Base-by-base conservation (phyloP, 352 stramenopile genomes). In the Thalassiosira ordinaria region DNA sequence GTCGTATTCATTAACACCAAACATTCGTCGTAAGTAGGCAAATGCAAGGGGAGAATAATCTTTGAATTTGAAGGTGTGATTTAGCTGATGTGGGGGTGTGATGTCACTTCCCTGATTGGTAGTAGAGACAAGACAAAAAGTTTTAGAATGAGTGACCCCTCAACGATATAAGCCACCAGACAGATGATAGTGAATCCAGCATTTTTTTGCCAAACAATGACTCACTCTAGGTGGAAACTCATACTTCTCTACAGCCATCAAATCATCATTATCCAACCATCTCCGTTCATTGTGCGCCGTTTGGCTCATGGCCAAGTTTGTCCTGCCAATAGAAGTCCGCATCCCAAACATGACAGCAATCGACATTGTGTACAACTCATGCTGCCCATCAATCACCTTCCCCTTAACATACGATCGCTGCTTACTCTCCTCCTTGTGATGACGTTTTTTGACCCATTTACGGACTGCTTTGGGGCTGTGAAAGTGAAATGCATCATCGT, bases 261-360 rank as follows among this genome's bases (percentile, higher is more conserved):
- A 92, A 75, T 93, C 86, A 56, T 91, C 74, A 52, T 80, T 80
- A 61, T 86, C 85, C 31, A 95, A 76, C 78, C 84, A 87, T 88
- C 63, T 26, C 26, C 76, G 55, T 53, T 83, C 67, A 72, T 83
- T 85, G 55, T 77, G 44, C 41, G 85, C 64, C 24, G 69, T 82
- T 29, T 80, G 37, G 20, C 74, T 79, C 66, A 91, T 87, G 68
- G 84, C 56, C 51, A 78, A 80, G 85, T 94, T 90, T 5, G 90
- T 93, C 51, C 83, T 76, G 0, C 96, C 95, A 11, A 98, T 97
- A 2, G 96, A 97, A 63, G 97, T 97, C 41, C 97, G 91, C 63
- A 99, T 97, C 20, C 97, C 97, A 46, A 98, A 96, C 97, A 99
- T 99, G 82, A 99, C 98, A 61, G 97, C 97, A 81, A 99, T 98